phyloP scores from a whole-genome alignment of 1,284 basidiomycete genomes.

The Papiliotrema fonsecae region DNA sequence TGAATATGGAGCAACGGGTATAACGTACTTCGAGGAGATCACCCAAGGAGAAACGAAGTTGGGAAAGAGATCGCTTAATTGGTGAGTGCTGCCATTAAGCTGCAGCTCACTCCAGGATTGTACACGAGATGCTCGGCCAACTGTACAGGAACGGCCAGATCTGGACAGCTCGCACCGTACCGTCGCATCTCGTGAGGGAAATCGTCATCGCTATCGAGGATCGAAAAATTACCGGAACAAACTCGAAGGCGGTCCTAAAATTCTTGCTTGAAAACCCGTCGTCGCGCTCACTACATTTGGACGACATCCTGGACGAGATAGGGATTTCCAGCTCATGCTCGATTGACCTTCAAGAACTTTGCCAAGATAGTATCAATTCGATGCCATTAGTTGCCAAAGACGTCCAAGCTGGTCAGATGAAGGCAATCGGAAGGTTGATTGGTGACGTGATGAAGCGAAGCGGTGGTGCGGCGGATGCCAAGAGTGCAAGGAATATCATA shows the following conservation, averaged over 20 bases:
- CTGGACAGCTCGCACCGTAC: slow-evolving; percentile 62
- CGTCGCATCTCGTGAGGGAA: slow-evolving; percentile 63
- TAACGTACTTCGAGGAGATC: slow-evolving; percentile 72
- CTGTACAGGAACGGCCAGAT: slow-evolving; percentile 58
- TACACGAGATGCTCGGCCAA: slow-evolving; percentile 76
- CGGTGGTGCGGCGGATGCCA: slow-evolving; percentile 67
- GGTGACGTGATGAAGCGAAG: slow-evolving; percentile 85
- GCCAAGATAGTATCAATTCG: slow-evolving; percentile 59
- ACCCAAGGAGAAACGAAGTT: slow-evolving; percentile 29
- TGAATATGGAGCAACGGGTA: slow-evolving; percentile 50
- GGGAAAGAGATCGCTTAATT: slow-evolving; percentile 71
- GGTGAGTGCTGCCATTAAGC: slow-evolving; percentile 53
- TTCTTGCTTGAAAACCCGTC: slow-evolving; percentile 51
- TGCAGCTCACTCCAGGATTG: slow-evolving; percentile 60
- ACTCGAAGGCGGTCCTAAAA: slow-evolving; percentile 60
- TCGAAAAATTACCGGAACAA: slow-evolving; percentile 62
- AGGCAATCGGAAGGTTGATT: slow-evolving; percentile 80
- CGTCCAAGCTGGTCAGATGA: slow-evolving; percentile 66
- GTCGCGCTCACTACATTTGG: slow-evolving; percentile 29
- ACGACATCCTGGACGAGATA: slow-evolving; percentile 49
- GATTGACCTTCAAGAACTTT: slow-evolving; percentile 53
- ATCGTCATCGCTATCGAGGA: slow-evolving; percentile 70
- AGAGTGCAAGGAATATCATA: slow-evolving; percentile 41
- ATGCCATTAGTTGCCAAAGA: slow-evolving; percentile 68
- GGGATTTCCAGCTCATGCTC: slow-evolving; percentile 27